Evolutionary conservation across 2,329 filamentous ascomycete genomes (phyloP).

Genomic region (Sarocladiaceae sp.): DNA sequence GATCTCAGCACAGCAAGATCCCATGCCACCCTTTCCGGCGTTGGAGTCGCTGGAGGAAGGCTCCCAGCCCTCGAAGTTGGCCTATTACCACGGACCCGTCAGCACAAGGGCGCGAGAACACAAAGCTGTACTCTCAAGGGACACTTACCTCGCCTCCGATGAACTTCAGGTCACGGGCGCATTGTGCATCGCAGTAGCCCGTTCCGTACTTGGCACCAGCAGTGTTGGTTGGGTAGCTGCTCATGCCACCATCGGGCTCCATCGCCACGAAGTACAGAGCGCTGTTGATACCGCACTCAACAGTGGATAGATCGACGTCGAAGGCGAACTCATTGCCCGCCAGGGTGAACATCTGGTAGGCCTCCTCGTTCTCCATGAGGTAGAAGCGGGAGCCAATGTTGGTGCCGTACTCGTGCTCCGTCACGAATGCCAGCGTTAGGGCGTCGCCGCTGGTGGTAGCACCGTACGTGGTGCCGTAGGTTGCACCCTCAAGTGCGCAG

Average conservation of each 20-base stretch:
- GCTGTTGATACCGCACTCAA: constrained; percentile 62
- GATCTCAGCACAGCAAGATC: constrained; percentile 21
- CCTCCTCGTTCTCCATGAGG: constrained; percentile 48
- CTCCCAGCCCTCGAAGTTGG: constrained; percentile 20
- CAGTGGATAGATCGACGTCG: constrained; percentile 59
- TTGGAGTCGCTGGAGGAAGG: constrained; percentile 16
- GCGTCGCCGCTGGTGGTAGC: constrained; percentile 40
- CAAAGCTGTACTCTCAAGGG: neutral
- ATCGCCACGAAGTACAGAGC: constrained; percentile 58
- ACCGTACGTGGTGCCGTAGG: constrained; percentile 41
- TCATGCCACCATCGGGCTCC: constrained; percentile 47
- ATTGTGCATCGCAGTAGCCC: constrained; percentile 48
- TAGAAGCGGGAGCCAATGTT: constrained; percentile 50
- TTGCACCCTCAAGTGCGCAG: constrained; percentile 42
- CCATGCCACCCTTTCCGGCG: constrained; percentile 18
- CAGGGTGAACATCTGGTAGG: constrained; percentile 58
- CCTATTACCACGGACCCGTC: constrained; percentile 8
- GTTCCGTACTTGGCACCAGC: constrained; percentile 51
- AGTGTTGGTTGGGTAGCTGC: constrained; percentile 38
- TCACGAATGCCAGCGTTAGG: constrained; percentile 47
- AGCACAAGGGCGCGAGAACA: neutral
- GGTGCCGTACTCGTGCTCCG: constrained; percentile 37
- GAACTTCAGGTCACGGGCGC: constrained; percentile 44
- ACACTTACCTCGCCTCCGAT: constrained; percentile 34
- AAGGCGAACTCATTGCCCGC: constrained; percentile 62